A percentile compares a stretch with the other conserved stretches of the same genome.
Conservation (phyloP, 2,329 filamentous ascomycete genomes). For the Epichloe brachyelytri region DNA sequence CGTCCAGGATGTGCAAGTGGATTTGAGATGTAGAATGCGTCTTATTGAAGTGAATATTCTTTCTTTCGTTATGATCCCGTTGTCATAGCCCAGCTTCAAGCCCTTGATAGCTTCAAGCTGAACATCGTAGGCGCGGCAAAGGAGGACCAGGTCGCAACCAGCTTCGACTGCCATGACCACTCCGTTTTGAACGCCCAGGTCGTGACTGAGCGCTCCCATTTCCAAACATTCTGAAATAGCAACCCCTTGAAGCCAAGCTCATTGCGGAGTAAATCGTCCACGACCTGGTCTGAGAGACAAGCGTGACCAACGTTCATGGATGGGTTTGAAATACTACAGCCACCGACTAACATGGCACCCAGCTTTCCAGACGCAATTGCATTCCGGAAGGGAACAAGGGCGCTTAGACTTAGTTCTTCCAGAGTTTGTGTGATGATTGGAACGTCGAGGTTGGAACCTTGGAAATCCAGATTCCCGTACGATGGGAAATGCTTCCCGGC, state of each 20-base stretch:
- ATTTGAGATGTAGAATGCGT: constrained; percentile 69
- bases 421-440: constrained; percentile 92
- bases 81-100: constrained; percentile 78
- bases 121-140: constrained; percentile 77
- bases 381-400: constrained; percentile 81
- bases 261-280: constrained; percentile 76
- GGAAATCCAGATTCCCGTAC: constrained; percentile 87
- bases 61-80: constrained; percentile 71
- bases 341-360: constrained; percentile 92
- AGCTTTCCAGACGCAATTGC: constrained; percentile 70
- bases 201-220: constrained; percentile 91
- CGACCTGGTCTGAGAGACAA: constrained; percentile 83
- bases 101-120: constrained; percentile 88
- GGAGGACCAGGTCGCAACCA: constrained; percentile 80
- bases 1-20: constrained; percentile 77
- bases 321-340: constrained; percentile 81
- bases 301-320: constrained; percentile 94
- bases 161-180: constrained; percentile 97
- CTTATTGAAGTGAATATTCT: constrained; percentile 69
- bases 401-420: constrained; percentile 84
- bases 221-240: constrained; percentile 92
- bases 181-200: constrained; percentile 92
- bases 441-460: constrained; percentile 81
- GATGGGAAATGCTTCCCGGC: constrained; percentile 96
- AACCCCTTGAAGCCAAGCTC: constrained; percentile 80